These are phyloP conservation scores for Termitomyces sp. DNA, from an alignment of 768 basidiomycete genomes.

Conservation along the genomic window DNA sequence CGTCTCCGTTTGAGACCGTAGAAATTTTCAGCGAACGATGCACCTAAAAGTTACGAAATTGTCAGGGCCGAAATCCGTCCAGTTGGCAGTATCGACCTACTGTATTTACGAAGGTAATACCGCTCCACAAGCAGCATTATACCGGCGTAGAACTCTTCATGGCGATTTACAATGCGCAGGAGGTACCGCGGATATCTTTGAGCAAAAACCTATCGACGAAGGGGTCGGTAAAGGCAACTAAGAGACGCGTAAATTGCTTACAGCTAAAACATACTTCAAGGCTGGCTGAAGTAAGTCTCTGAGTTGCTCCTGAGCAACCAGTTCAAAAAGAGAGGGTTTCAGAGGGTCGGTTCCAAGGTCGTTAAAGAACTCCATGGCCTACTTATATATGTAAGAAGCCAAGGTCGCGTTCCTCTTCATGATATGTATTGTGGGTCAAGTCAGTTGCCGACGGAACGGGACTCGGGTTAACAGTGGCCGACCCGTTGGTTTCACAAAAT, in stretches of 20 bases:
- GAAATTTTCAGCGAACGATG: slow-evolving; percentile 94
- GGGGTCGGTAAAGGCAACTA: not conserved
- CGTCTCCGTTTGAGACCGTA: slow-evolving; percentile 86
- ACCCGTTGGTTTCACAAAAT: not conserved
- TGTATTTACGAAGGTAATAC: slow-evolving; percentile 84
- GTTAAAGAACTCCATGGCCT: slow-evolving; percentile 77
- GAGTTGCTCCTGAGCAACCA: slow-evolving; percentile 92
- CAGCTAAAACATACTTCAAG: slow-evolving; percentile 89
- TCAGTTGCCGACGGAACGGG: slow-evolving; percentile 6
- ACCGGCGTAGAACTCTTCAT: slow-evolving; percentile 93
- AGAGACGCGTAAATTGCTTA: slow-evolving; percentile 33
- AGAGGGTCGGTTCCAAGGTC: slow-evolving; percentile 69
- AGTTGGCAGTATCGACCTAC: slow-evolving; percentile 40
- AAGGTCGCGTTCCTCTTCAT: slow-evolving; percentile 9
- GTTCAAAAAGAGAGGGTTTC: slow-evolving; percentile 85
- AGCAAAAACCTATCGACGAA: slow-evolving; percentile 72
- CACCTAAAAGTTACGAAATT: slow-evolving; percentile 46
- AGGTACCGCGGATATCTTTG: slow-evolving; percentile 93
- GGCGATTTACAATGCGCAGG: slow-evolving; percentile 84
- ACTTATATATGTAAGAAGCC: not conserved
- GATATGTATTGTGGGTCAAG: slow-evolving; percentile 1
- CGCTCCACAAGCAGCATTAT: slow-evolving; percentile 89
- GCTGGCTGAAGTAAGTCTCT: slow-evolving; percentile 91
- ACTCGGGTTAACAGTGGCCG: slow-evolving; percentile 7
- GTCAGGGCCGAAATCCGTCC: not conserved